phyloP scores from a whole-genome alignment of 2,329 filamentous ascomycete genomes.

The Talaromyces sp. region DNA sequence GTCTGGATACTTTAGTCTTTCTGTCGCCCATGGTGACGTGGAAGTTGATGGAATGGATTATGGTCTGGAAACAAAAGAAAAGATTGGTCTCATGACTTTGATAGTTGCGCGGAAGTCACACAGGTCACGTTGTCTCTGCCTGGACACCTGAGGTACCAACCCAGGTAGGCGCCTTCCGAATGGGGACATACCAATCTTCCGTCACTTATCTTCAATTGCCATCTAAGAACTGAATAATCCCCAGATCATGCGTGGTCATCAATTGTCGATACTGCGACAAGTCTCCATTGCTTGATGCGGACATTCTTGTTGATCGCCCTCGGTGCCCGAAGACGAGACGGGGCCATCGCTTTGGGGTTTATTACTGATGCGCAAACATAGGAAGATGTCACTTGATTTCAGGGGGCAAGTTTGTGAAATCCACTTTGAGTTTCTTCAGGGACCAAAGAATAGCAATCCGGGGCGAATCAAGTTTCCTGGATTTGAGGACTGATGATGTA shows the following conservation, averaged over 20 bases:
- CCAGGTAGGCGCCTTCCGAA: background rate
- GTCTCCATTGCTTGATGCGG: background rate
- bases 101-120: background rate
- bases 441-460: background rate
- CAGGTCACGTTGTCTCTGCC: background rate
- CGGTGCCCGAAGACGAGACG: slow-evolving; percentile 5
- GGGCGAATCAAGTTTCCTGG: background rate
- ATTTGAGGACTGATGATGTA: too few relatives aligned
- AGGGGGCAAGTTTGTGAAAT: background rate
- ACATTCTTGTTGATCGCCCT: background rate
- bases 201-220: background rate
- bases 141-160: background rate
- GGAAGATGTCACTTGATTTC: background rate
- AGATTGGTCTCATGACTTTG: background rate
- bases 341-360: background rate
- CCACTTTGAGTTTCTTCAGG: background rate
- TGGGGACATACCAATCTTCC: background rate
- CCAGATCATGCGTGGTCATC: background rate
- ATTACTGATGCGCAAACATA: background rate
- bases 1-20: background rate
- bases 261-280: background rate
- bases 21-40: background rate
- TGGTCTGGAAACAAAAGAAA: background rate
- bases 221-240: background rate
- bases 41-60: background rate